phyloP scores from a whole-genome alignment of 768 basidiomycete species.

The Udeniomyces megalosporus region DNA sequence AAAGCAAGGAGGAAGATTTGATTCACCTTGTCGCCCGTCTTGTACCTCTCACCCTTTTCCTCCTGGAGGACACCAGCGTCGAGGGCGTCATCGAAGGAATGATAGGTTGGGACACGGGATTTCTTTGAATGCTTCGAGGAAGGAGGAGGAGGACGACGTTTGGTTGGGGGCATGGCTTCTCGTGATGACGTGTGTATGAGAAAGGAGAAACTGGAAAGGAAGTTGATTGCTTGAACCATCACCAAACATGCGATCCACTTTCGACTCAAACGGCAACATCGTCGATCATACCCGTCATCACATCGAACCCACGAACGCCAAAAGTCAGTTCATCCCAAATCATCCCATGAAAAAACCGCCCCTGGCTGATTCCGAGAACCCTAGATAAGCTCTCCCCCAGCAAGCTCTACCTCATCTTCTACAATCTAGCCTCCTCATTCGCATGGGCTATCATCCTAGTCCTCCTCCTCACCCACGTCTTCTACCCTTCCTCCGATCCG shows the following conservation, averaged over 20 bases:
- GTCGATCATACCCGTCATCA: too few relatives aligned
- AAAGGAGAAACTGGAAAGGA: too few relatives aligned
- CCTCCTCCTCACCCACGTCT: slow-evolving; percentile 33
- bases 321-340: too few relatives aligned
- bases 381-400: slow-evolving; percentile 2
- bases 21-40: slow-evolving; percentile 26
- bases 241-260: too few relatives aligned
- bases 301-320: too few relatives aligned
- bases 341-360: too few relatives aligned
- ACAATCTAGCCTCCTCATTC: slow-evolving; percentile 57
- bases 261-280: too few relatives aligned
- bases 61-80: slow-evolving; percentile 29
- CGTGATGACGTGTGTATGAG: too few relatives aligned
- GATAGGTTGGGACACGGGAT: slow-evolving; percentile 23
- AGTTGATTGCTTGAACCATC: too few relatives aligned
- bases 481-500: slow-evolving; percentile 33
- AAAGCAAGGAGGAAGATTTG: too few relatives aligned
- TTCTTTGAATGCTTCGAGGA: slow-evolving; percentile 9
- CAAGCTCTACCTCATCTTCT: slow-evolving; percentile 50
- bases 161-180: too few relatives aligned
- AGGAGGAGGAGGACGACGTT: neutral
- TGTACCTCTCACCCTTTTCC: slow-evolving; percentile 29
- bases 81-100: slow-evolving; percentile 29
- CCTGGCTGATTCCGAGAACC: too few relatives aligned
- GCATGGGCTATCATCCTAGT: slow-evolving; percentile 62